Conservation (phyloP, 352 stramenopile genomes). For the Phytophthora kernoviae region DNA sequence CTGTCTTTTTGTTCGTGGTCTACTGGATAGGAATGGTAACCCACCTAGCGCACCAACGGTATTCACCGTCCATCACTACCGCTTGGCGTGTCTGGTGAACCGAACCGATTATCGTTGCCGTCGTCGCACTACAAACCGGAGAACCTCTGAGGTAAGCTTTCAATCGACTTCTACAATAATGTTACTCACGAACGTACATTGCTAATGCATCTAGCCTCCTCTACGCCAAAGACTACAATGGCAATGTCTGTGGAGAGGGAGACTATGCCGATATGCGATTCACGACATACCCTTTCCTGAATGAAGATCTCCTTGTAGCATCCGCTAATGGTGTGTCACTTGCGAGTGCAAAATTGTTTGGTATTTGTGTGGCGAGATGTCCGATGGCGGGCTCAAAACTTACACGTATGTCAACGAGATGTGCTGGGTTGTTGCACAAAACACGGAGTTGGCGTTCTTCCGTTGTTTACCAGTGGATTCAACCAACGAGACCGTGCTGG, state of each 20-base stretch:
- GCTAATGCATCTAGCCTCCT: constrained; percentile 46
- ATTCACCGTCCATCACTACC: background rate
- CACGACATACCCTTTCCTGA: constrained; percentile 80
- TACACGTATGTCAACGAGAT: constrained; percentile 74
- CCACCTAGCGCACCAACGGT: background rate
- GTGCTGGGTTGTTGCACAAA: constrained; percentile 67
- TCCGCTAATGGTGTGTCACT: constrained; percentile 41
- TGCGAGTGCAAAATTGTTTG: constrained; percentile 75
- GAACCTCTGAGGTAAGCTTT: constrained; percentile 53
- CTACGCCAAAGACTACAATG: constrained; percentile 85
- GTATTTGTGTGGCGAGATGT: constrained; percentile 73
- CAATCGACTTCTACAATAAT: background rate
- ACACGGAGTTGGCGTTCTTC: constrained; percentile 65
- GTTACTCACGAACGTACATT: background rate
- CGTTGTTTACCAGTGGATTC: constrained; percentile 75
- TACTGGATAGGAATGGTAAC: constrained; percentile 86
- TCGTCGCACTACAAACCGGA: constrained; percentile 67
- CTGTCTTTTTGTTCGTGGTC: constrained; percentile 81
- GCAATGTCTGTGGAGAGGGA: constrained; percentile 74
- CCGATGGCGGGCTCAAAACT: constrained; percentile 50
- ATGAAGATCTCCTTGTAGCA: constrained; percentile 76
- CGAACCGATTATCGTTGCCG: constrained; percentile 53
- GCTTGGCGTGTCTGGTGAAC: background rate
- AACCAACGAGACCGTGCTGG: constrained; percentile 63
- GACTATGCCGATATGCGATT: constrained; percentile 40